phyloP scores from a whole-genome alignment of 1,284 basidiomycete genomes.

The Microbotryum lychnidis-dioicae region DNA sequence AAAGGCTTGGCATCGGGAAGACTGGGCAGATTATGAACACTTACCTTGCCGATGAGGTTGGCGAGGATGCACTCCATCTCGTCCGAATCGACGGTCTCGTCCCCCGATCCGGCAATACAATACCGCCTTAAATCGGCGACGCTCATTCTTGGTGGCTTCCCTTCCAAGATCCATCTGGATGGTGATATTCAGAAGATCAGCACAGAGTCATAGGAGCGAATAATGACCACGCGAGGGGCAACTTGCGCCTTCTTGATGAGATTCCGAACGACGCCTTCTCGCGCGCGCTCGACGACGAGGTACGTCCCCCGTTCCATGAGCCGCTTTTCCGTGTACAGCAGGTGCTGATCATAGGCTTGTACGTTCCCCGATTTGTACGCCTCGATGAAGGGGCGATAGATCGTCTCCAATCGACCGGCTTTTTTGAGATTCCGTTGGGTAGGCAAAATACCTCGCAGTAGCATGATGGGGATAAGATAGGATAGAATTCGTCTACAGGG shows the following conservation, averaged over 20 bases:
- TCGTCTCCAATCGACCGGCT: slow-evolving; percentile 49
- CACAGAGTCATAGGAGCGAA: not conserved
- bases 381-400: slow-evolving; percentile 70
- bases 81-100: slow-evolving; percentile 48
- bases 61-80: slow-evolving; percentile 92
- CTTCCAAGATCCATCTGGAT: slow-evolving; percentile 64
- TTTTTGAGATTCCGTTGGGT: slow-evolving; percentile 44
- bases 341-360: slow-evolving; percentile 64
- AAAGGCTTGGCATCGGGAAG: not conserved
- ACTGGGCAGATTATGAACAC: slow-evolving; percentile 13
- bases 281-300: slow-evolving; percentile 74
- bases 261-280: slow-evolving; percentile 76
- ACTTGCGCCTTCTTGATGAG: slow-evolving; percentile 78
- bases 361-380: slow-evolving; percentile 74
- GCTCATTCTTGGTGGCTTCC: slow-evolving; percentile 64
- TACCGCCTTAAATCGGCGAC: slow-evolving; percentile 60
- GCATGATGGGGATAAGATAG: slow-evolving; percentile 79
- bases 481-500: slow-evolving; percentile 67
- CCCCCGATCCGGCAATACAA: slow-evolving; percentile 16
- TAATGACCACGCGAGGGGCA: not conserved
- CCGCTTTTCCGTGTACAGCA: slow-evolving; percentile 57
- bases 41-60: slow-evolving; percentile 77
- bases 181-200: not conserved
- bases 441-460: slow-evolving; percentile 77
- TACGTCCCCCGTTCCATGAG: slow-evolving; percentile 76